Base-by-base conservation (phyloP, 1,284 basidiomycete species). In the Chondrostereum purpureum region DNA sequence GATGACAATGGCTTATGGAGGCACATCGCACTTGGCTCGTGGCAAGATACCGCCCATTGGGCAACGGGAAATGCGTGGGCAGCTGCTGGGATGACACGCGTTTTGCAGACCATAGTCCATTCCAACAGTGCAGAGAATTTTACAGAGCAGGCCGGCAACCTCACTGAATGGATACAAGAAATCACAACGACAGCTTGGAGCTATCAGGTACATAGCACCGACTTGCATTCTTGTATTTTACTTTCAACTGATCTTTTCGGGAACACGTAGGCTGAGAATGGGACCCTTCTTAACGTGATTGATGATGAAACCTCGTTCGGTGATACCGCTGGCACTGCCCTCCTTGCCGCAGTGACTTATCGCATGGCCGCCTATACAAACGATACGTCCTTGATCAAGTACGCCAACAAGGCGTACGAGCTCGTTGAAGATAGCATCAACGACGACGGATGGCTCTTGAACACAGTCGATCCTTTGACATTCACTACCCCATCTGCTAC, bases 51-150 rank as follows among this genome's bases (percentile, higher is more conserved):
- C 53, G 73, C 70, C 33, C 70, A 74, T 57, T 75, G 78, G 78
- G 70, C 67, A 0, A 79, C 77, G 43, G 74, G 72, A 67, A 83
- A 85, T 50, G 82, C 66, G 0, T 86, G 83, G 83, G 82, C 77
- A 0, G 73, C 78, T 0, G 78, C 78, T 1, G 83, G 83, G 0
- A 80, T 83, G 72, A 61, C 80, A 16, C 70, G 81, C 17, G 79
- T 83, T 0, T 59, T 78, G 3, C 72, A 75, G 34, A 80, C 79
- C 0, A 69, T 84, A 43, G 62, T 69, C 44, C 67, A 76, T 42
- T 76, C 77, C 2, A 55, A 59, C 10, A 65, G 65, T 38, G 64
- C 66, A 5, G 44, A 46, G 3, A 36, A 63, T 18, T 70, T 83
- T 52, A 43, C 53, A 16, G 44, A 50, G 11, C 70, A 83, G 51